Conservation (phyloP, 495 filamentous ascomycete species). For the Penicillium steckii region DNA sequence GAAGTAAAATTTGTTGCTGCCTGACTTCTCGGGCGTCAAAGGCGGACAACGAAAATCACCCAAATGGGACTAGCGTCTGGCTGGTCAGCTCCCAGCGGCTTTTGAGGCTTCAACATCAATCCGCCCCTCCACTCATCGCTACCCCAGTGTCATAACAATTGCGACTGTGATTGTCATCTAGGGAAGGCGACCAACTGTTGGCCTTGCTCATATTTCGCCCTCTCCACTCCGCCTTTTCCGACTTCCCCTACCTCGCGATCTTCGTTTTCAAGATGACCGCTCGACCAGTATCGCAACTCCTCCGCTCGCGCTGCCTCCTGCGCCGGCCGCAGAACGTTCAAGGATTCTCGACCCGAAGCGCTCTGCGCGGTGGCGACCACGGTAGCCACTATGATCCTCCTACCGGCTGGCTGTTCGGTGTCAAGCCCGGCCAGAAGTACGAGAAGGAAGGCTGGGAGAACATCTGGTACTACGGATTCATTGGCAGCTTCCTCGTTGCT, state of each 20-base stretch:
- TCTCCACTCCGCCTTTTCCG: slow-evolving; percentile 5
- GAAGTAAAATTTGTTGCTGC: not conserved
- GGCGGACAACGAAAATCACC: slow-evolving; percentile 31
- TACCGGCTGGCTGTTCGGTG: slow-evolving; percentile 83
- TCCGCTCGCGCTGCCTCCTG: slow-evolving; percentile 42
- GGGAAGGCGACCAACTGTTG: slow-evolving; percentile 15
- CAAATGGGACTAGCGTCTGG: slow-evolving; percentile 36
- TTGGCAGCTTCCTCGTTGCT: slow-evolving; percentile 72
- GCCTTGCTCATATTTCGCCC: slow-evolving; percentile 10
- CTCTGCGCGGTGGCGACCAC: slow-evolving; percentile 52
- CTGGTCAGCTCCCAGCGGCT: slow-evolving; percentile 39
- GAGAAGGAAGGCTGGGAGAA: slow-evolving; percentile 95
- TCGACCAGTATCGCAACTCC: slow-evolving; percentile 40
- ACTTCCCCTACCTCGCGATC: slow-evolving; percentile 8
- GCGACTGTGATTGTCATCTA: slow-evolving; percentile 13
- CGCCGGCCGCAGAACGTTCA: slow-evolving; percentile 39
- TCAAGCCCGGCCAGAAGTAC: slow-evolving; percentile 91
- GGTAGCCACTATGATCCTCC: slow-evolving; percentile 87
- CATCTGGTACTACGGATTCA: slow-evolving; percentile 85
- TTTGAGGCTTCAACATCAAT: slow-evolving; percentile 49
- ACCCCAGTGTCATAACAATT: slow-evolving; percentile 25
- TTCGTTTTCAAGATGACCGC: slow-evolving; percentile 40
- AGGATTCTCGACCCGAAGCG: slow-evolving; percentile 45
- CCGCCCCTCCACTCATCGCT: slow-evolving; percentile 37
- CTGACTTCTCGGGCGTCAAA: slow-evolving; percentile 25